phyloP scores from a whole-genome alignment of 495 filamentous ascomycete genomes.

The Xylaria scruposa region DNA sequence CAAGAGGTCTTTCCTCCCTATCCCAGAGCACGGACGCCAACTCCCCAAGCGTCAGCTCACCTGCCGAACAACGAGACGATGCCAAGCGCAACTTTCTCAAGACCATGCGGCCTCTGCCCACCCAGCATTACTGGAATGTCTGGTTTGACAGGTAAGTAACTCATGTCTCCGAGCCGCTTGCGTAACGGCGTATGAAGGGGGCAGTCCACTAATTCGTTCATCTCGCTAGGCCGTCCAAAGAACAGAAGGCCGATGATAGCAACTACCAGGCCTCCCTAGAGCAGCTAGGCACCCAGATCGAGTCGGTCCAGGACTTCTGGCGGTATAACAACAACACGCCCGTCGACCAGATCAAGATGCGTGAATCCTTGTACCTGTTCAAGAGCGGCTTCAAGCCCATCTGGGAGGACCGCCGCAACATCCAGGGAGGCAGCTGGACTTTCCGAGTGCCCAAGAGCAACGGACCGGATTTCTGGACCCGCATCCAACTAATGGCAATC shows the following conservation, averaged over 20 bases:
- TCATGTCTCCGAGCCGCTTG: not conserved
- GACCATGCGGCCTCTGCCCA: slow-evolving; percentile 64
- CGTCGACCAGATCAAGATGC: slow-evolving; percentile 73
- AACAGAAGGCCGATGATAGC: slow-evolving; percentile 46
- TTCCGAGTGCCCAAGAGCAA: slow-evolving; percentile 80
- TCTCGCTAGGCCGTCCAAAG: slow-evolving; percentile 47
- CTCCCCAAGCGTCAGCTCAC: slow-evolving; percentile 57
- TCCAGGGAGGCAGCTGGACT: slow-evolving; percentile 82
- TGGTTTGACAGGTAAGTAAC: slow-evolving; percentile 59
- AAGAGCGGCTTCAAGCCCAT: slow-evolving; percentile 83
- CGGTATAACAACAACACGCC: slow-evolving; percentile 89
- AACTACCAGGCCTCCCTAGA: slow-evolving; percentile 71
- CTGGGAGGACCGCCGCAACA: slow-evolving; percentile 90
- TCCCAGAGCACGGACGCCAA: slow-evolving; percentile 57
- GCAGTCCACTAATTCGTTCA: slow-evolving; percentile 25
- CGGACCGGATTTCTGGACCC: slow-evolving; percentile 79
- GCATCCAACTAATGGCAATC: slow-evolving; percentile 79
- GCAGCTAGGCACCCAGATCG: slow-evolving; percentile 70
- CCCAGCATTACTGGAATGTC: slow-evolving; percentile 67
- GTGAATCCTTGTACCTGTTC: slow-evolving; percentile 87
- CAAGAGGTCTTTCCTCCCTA: slow-evolving; percentile 59
- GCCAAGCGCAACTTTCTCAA: slow-evolving; percentile 66
- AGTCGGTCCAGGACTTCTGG: slow-evolving; percentile 84
- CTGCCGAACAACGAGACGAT: slow-evolving; percentile 64
- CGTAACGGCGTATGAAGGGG: not conserved